Conservation (phyloP, 2,329 filamentous ascomycete species). For the Waltergamsia citrina region DNA sequence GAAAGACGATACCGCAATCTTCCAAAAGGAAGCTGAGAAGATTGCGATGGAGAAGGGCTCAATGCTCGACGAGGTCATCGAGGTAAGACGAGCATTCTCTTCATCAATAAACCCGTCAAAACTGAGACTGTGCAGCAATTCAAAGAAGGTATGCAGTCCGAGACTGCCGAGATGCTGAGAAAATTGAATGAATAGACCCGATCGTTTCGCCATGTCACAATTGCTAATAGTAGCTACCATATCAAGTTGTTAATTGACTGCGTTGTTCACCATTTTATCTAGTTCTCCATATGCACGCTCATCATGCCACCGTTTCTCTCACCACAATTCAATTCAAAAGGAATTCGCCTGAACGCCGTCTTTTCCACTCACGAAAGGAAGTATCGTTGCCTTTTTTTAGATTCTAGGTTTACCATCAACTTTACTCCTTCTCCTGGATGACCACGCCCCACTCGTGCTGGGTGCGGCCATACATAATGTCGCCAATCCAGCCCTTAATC, state of each 20-base stretch:
- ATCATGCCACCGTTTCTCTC: too few relatives aligned
- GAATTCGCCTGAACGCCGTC: too few relatives aligned
- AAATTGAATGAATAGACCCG: too few relatives aligned
- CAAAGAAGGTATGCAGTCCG: constrained; percentile 12
- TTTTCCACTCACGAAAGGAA: too few relatives aligned
- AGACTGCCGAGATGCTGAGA: constrained; percentile 16
- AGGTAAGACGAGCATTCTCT: constrained; percentile 9
- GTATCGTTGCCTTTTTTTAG: too few relatives aligned
- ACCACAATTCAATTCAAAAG: too few relatives aligned
- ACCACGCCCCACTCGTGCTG: constrained; percentile 62
- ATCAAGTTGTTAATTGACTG: too few relatives aligned
- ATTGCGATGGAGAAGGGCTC: constrained; percentile 11
- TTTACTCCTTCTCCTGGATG: constrained; percentile 48
- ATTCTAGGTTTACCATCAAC: too few relatives aligned
- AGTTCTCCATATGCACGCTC: too few relatives aligned
- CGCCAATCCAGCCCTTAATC: constrained; percentile 58
- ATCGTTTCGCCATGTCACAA: too few relatives aligned
- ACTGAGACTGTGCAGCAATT: constrained; percentile 15
- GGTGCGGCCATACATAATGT: constrained; percentile 67
- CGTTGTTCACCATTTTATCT: too few relatives aligned
- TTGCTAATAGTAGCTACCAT: too few relatives aligned
- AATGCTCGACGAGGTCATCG: constrained; percentile 16
- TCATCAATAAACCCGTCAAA: neutral
- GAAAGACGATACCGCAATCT: neutral
- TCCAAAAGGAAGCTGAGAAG: constrained; percentile 11